phyloP scores from a whole-genome alignment of 371 early-diverging fungal species.

The Circinella minor region DNA sequence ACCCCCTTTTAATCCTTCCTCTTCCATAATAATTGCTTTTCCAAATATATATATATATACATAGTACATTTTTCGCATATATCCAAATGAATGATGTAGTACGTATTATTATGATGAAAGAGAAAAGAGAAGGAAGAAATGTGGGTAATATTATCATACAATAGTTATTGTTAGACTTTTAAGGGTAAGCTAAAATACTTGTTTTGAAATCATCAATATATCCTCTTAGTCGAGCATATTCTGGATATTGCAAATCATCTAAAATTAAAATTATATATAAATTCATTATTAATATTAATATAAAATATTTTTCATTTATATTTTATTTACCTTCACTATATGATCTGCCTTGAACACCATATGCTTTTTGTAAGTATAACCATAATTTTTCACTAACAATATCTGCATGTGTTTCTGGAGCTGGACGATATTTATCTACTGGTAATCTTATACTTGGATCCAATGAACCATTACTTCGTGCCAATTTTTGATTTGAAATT shows the following conservation, averaged over 20 bases:
- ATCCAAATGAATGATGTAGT: no score
- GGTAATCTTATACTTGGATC: conserved; percentile 50
- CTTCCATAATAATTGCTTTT: no score
- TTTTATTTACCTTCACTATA: conserved; percentile 44
- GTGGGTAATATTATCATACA: not conserved
- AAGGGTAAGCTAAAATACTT: conserved; percentile 48
- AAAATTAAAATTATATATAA: not conserved
- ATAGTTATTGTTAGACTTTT: not conserved
- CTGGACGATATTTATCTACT: conserved; percentile 49
- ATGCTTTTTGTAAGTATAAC: conserved; percentile 39
- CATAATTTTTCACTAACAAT: conserved; percentile 48
- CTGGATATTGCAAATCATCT: conserved; percentile 47
- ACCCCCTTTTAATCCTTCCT: not conserved
- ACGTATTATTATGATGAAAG: not conserved
- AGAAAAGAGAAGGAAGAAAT: not conserved
- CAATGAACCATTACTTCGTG: conserved; percentile 40
- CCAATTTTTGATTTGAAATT: conserved; percentile 40
- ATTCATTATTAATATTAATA: conserved; percentile 7
- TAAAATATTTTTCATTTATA: not conserved
- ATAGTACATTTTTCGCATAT: no score
- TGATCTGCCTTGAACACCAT: conserved; percentile 48
- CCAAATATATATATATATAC: no score
- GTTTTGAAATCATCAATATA: conserved; percentile 50
- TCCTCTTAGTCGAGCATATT: conserved; percentile 45
- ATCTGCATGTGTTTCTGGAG: conserved; percentile 53